Base-by-base conservation (phyloP, 192 early-diverging fungal species). In the Coemansia sp. region DNA sequence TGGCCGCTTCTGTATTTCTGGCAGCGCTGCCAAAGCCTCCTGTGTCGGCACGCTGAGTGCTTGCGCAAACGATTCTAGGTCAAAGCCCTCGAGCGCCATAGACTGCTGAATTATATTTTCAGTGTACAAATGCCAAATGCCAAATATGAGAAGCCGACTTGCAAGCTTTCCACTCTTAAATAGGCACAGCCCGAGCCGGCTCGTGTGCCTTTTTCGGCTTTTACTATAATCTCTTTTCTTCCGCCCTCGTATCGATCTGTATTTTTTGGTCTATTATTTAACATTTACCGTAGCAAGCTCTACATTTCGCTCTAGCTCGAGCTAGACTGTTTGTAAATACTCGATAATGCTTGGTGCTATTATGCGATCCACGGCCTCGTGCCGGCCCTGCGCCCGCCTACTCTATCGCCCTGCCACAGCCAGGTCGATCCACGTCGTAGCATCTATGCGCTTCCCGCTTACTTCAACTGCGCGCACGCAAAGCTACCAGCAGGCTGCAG, bases 1-100 rank as follows among this genome's bases (percentile, higher is more conserved):
- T 4, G 67, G 52, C 71, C 68, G 67, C 48, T 54, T 73, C 41
- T 79, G 77, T 41, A 79, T 54, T 54, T 72, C 67, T 39, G 71
- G 63, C 45, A 79, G 68, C 39, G 61, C 60, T 19, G 53, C 63
- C 29, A 79, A 62, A n/a, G 77, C 77, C 61, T 79, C 71, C 23
- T 73, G 64, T 16, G 77, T 79, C 51, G 77, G 71, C 14, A 74
- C 68, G 19, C 77, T 70, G 29, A 79, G 67, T 13, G 71, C 77
- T 52, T 74, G 77, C 19, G 58, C 77, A 70, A 79, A 71, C 43
- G 67, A 19, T 51, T 71, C 64, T 48, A 79, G 35, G 65, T 79
- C 71, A 55, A 74, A 53, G 47, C 57, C 63, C 45, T 73, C 70
- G 11, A 73, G 59, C 14, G 65, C 50, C 76, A 78, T 78, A 23